A percentile compares a stretch with the other conserved stretches of the same genome.
Conservation (phyloP, 2,329 filamentous ascomycete genomes). For the Colletotrichum viniferum region DNA sequence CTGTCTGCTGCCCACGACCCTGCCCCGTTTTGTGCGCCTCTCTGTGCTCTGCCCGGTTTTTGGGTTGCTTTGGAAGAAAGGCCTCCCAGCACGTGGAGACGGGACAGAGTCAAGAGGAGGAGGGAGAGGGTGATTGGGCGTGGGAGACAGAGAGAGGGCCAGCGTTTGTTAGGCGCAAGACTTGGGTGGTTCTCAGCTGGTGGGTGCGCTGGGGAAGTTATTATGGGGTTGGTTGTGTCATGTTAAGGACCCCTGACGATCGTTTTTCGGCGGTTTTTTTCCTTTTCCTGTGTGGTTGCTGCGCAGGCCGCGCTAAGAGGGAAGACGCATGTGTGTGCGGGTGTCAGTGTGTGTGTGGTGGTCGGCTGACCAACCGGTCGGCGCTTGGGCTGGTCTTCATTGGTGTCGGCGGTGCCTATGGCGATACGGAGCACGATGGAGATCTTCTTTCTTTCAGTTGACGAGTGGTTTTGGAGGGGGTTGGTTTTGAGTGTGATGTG, state of each 20-base stretch:
- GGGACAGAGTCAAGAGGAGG: neutral
- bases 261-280: neutral
- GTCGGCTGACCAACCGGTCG: neutral
- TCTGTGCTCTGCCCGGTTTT: neutral
- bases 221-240: conserved; percentile 1
- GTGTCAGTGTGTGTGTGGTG: neutral
- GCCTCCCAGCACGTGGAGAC: neutral
- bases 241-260: conserved; percentile 18
- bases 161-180: neutral
- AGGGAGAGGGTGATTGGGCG: neutral
- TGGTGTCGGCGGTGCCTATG: neutral
- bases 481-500: neutral
- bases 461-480: neutral
- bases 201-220: conserved; percentile 16
- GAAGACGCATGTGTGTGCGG: neutral
- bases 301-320: neutral
- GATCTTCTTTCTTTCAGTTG: neutral
- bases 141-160: neutral
- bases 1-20: neutral
- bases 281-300: neutral
- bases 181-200: neutral
- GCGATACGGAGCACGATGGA: neutral
- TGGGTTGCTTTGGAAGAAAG: neutral
- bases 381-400: neutral
- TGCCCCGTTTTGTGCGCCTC: neutral